Percentiles rank a stretch among this genome's conserved stretches.
Conservation (phyloP, 371 early-diverging fungal genomes). For the Mortierella sp. region DNA sequence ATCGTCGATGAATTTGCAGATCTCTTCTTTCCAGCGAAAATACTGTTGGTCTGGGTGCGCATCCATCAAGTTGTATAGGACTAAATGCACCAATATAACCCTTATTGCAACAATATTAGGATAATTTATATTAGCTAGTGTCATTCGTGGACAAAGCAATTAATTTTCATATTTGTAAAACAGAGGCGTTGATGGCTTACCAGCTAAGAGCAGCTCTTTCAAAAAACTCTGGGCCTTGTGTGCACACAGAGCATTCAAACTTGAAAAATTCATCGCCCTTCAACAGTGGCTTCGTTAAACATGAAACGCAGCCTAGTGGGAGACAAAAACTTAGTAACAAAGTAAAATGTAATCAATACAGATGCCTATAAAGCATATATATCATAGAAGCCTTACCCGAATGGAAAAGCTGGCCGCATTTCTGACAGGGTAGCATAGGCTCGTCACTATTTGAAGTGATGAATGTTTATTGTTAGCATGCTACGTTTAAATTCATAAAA, state of each 20-base stretch:
- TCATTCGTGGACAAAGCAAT: no score
- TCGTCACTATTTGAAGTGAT: conserved; percentile 58
- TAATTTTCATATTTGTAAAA: no score
- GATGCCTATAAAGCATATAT: not conserved
- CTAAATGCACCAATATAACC: conserved; percentile 81
- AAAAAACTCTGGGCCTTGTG: conserved; percentile 66
- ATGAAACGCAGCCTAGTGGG: conserved; percentile 59
- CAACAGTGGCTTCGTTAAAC: conserved; percentile 64
- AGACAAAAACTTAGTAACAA: not conserved
- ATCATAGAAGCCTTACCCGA: conserved; percentile 57
- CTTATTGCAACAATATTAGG: conserved; percentile 27
- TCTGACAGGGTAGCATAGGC: conserved; percentile 68
- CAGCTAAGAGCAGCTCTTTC: conserved; percentile 75
- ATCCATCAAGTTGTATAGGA: conserved; percentile 78
- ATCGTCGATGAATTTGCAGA: conserved; percentile 82
- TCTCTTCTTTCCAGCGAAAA: conserved; percentile 86
- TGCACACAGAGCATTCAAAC: conserved; percentile 77
- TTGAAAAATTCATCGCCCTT: conserved; percentile 75
- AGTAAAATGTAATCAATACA: not conserved
- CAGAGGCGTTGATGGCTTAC: conserved; percentile 29
- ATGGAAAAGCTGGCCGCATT: conserved; percentile 75
- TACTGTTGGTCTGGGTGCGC: conserved; percentile 72
- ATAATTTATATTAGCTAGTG: not conserved
- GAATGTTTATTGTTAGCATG: not conserved
- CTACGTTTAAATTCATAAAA: not conserved